Base-by-base conservation (phyloP, 2,329 filamentous ascomycete species). In the Cercospora janseana region DNA sequence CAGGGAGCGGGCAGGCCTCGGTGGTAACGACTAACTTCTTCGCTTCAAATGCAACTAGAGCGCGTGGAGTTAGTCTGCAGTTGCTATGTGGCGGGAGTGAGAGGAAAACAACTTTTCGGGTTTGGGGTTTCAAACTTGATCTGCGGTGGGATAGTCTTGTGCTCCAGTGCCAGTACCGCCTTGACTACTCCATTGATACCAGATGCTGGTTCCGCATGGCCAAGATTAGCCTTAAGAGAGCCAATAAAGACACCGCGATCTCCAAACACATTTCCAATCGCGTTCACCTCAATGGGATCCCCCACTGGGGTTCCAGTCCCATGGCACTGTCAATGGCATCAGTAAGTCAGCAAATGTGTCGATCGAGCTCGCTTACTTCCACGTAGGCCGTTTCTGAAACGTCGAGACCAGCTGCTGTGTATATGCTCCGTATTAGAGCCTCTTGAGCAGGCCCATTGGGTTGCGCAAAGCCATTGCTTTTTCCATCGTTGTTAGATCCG, bases 401-500 rank as follows among this genome's bases (percentile, higher is more conserved):
- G 20, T 49, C 46, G 1, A 73, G 61, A 0, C 67, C 68, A 4
- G 67, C 66, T 4, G 51, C 59, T 7, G 34, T 35, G 49, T 75
- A 75, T 0, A 62, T 65, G 1, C 62, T 23, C 3, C 57, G 49
- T n/a, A 72, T 70, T 13, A 73, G 46, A 0, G 53, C 51, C 2
- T 50, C 60, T 52, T 75, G 73, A 0, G 70, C 62, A 1, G 50
- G 44, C 1, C 60, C 32, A 18, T 59, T 67, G 10, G 71, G 71
- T 49, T 67, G 51, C 9, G n/a, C 9, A 9, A 13, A 7, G 12
- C 46, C 35, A n/a, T 28, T 12, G 16, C 4, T 13, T n/a, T 1
- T 69, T 70, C 4, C 75, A 66, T 4, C 70, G 69, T 3, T 81
- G 24, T 43, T 49, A 35, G n/a, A 8, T 7, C 32, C 35, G n/a